Conservation (phyloP, 2,329 filamentous ascomycete species). For the Davidsoniella neocaledoniae region DNA sequence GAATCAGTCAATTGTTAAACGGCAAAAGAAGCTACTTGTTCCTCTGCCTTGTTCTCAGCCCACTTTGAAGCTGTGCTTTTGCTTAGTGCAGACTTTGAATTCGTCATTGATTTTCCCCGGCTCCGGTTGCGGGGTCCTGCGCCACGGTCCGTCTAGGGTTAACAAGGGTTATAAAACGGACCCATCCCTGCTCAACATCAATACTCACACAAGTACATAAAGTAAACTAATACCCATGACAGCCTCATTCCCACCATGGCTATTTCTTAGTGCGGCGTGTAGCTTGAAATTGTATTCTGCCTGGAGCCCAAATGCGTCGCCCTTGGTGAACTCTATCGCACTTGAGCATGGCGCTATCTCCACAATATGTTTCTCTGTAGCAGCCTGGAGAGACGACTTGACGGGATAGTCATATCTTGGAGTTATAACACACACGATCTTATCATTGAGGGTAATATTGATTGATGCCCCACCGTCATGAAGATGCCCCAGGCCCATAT, state of each 20-base stretch:
- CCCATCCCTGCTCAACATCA: background rate
- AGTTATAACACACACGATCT: background rate
- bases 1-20: no score
- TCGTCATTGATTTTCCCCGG: background rate
- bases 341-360: no score
- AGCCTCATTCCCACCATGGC: constrained; percentile 5
- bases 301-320: no score
- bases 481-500: constrained; percentile 1
- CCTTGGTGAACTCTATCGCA: no score
- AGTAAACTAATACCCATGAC: constrained; percentile 9
- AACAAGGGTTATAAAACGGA: background rate
- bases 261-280: constrained; percentile 3
- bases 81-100: constrained; percentile 5
- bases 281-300: background rate
- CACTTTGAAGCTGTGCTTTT: no score
- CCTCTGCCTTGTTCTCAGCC: no score
- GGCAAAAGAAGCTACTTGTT: no score
- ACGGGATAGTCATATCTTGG: no score
- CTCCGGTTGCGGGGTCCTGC: constrained; percentile 8
- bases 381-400: no score
- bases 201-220: background rate
- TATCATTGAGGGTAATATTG: background rate
- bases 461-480: constrained; percentile 1
- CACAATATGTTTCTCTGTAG: no score
- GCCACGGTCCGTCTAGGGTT: background rate